phyloP scores from a whole-genome alignment of 208 protist species.

The Trypanosomatidae sp. region DNA sequence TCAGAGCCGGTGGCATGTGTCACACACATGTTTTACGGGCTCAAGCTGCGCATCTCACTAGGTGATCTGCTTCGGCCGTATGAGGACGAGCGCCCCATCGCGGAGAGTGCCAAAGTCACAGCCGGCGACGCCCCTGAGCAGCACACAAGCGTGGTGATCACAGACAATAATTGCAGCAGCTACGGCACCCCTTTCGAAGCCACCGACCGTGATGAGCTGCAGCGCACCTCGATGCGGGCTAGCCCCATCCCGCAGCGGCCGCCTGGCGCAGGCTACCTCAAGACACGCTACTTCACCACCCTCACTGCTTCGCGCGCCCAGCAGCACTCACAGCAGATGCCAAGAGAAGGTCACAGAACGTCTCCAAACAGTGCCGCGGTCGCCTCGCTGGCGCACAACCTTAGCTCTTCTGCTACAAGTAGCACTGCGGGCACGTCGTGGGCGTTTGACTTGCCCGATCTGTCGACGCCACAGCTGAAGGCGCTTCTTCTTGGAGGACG shows the following conservation, averaged over 20 bases:
- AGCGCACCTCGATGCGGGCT: background rate
- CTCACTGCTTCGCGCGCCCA: background rate
- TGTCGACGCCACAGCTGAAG: slow-evolving; percentile 36
- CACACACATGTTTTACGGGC: slow-evolving; percentile 69
- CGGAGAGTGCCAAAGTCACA: background rate
- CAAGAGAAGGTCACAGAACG: background rate
- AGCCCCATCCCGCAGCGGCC: slow-evolving; percentile 19
- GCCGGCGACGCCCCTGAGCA: background rate
- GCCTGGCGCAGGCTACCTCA: slow-evolving; percentile 15
- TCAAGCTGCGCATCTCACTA: slow-evolving; percentile 63
- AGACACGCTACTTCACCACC: slow-evolving; percentile 21
- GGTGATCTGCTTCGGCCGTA: slow-evolving; percentile 47
- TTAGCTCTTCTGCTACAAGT: background rate
- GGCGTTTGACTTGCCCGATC: slow-evolving; percentile 25
- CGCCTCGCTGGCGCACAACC: slow-evolving; percentile 5
- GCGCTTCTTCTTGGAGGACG: slow-evolving; percentile 38
- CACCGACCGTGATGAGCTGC: background rate
- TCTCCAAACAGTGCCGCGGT: slow-evolving; percentile 1
- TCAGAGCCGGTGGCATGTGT: slow-evolving; percentile 71
- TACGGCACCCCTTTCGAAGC: background rate
- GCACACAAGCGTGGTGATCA: too few relatives aligned
- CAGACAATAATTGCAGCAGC: background rate
- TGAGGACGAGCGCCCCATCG: slow-evolving; percentile 32
- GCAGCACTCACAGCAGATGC: background rate
- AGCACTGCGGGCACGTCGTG: slow-evolving; percentile 15